phyloP scores from a whole-genome alignment of 2,329 filamentous ascomycete genomes.

The Ophiognomonia clavigignenti-juglandacearum region DNA sequence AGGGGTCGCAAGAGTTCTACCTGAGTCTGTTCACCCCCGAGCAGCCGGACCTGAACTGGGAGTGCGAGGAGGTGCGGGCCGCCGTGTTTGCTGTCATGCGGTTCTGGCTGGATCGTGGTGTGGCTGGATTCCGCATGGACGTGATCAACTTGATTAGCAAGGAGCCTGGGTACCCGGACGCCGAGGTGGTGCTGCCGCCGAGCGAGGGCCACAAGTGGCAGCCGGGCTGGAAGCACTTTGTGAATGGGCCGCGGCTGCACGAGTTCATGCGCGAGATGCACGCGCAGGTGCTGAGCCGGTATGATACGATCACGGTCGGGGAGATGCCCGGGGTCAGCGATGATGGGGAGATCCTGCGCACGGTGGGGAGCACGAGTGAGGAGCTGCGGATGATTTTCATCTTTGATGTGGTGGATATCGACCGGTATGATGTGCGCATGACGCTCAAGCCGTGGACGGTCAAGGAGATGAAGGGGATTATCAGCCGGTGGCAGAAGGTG shows the following conservation, averaged over 20 bases:
- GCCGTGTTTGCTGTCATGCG: constrained; percentile 65
- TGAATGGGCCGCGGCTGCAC: constrained; percentile 15
- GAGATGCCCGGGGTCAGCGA: constrained; percentile 14
- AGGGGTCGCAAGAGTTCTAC: constrained; percentile 48
- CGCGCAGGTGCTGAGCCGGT: constrained; percentile 6
- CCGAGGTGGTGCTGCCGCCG: constrained; percentile 5
- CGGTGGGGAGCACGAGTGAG: constrained; percentile 34
- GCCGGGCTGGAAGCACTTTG: constrained; percentile 5
- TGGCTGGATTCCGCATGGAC: constrained; percentile 58
- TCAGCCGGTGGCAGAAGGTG: constrained; percentile 55
- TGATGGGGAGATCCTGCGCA: constrained; percentile 7
- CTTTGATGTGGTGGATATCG: constrained; percentile 50
- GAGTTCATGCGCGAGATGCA: constrained; percentile 14
- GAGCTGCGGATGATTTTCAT: constrained; percentile 71
- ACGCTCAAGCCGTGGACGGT: constrained; percentile 35
- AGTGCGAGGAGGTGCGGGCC: constrained; percentile 58
- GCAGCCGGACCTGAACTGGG: constrained; percentile 78
- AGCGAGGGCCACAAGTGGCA: constrained; percentile 7
- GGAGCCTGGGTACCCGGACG: constrained; percentile 8
- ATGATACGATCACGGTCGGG: constrained; percentile 14
- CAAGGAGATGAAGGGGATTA: constrained; percentile 45
- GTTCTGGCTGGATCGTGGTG: constrained; percentile 69
- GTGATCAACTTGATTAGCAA: constrained; percentile 16
- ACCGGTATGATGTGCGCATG: constrained; percentile 13
- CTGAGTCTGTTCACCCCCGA: constrained; percentile 65